Conservation (phyloP, 148 eudicot genomes). For the Silene uniflora region DNA sequence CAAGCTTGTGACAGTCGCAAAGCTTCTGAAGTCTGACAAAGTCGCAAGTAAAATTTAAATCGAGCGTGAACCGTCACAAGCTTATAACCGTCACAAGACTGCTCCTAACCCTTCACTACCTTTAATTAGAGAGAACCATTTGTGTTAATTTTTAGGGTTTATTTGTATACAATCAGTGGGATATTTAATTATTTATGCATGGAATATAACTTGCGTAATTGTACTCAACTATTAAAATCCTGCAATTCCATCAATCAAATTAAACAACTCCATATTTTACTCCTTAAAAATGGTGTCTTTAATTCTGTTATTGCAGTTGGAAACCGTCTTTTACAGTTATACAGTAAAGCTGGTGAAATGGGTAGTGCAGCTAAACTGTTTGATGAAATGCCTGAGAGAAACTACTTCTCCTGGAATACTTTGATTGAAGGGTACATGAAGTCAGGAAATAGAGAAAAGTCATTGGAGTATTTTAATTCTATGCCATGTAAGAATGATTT, state of each 20-base stretch:
- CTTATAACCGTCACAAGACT: too few relatives aligned
- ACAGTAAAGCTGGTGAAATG: slow-evolving; percentile 41
- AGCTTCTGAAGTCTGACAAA: too few relatives aligned
- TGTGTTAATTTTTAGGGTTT: too few relatives aligned
- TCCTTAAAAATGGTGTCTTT: slow-evolving; percentile 72
- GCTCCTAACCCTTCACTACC: too few relatives aligned
- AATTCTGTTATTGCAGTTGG: slow-evolving; percentile 42
- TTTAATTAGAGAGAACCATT: too few relatives aligned
- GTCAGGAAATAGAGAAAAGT: slow-evolving; percentile 30
- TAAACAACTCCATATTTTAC: slow-evolving; percentile 57
- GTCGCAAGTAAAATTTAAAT: too few relatives aligned
- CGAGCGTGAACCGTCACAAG: too few relatives aligned
- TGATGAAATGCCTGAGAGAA: slow-evolving; percentile 66
- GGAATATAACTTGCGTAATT: slow-evolving; percentile 49
- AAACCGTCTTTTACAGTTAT: slow-evolving; percentile 72
- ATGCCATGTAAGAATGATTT: slow-evolving; percentile 69
- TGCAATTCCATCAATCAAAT: slow-evolving; percentile 46
- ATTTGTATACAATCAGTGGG: too few relatives aligned
- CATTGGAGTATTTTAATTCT: slow-evolving; percentile 39
- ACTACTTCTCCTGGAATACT: slow-evolving; percentile 63
- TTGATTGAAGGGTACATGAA: slow-evolving; percentile 64
- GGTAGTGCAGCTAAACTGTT: slow-evolving; percentile 58
- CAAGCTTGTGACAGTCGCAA: too few relatives aligned
- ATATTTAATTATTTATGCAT: too few relatives aligned
- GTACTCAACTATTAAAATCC: slow-evolving; percentile 48